phyloP scores from a whole-genome alignment of 192 early-diverging fungal species.

The Backusella macrospora region DNA sequence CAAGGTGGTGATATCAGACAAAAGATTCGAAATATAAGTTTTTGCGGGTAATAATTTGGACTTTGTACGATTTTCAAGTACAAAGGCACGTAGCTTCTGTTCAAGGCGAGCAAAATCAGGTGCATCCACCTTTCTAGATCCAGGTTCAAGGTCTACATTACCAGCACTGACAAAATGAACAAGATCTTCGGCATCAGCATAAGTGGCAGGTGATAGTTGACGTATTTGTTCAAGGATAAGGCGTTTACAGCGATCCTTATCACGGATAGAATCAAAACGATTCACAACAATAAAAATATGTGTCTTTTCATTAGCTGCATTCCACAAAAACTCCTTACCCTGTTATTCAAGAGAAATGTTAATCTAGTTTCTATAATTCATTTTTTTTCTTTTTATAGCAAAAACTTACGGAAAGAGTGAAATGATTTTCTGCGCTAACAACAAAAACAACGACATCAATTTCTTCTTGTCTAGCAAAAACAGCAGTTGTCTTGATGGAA shows the following conservation, averaged over 20 bases:
- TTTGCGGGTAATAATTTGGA: conserved; percentile 95
- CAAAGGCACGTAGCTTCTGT: conserved; percentile 84
- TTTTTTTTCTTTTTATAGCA: background rate
- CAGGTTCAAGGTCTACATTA: conserved; percentile 38
- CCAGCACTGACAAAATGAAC: conserved; percentile 96
- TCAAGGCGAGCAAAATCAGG: conserved; percentile 83
- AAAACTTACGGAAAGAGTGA: conserved; percentile 87
- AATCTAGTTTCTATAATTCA: no score
- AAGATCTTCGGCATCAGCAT: conserved; percentile 84
- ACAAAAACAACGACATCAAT: conserved; percentile 99
- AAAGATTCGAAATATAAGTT: conserved; percentile 85
- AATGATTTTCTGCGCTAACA: conserved; percentile 99
- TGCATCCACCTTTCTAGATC: conserved; percentile 39
- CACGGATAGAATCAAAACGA: conserved; percentile 91
- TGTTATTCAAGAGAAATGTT: conserved; percentile 29
- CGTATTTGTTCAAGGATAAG: conserved; percentile 96
- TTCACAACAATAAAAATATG: conserved; percentile 99
- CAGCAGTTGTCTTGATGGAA: conserved; percentile 93
- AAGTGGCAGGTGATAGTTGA: conserved; percentile 92
- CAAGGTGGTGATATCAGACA: conserved; percentile 77
- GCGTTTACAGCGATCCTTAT: conserved; percentile 92
- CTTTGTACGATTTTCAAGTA: conserved; percentile 95
- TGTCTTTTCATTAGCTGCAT: conserved; percentile 97
- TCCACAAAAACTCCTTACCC: conserved; percentile 96
- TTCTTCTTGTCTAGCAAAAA: conserved; percentile 97